phyloP scores from a whole-genome alignment of 495 filamentous ascomycete species.

The Poronia punctata region DNA sequence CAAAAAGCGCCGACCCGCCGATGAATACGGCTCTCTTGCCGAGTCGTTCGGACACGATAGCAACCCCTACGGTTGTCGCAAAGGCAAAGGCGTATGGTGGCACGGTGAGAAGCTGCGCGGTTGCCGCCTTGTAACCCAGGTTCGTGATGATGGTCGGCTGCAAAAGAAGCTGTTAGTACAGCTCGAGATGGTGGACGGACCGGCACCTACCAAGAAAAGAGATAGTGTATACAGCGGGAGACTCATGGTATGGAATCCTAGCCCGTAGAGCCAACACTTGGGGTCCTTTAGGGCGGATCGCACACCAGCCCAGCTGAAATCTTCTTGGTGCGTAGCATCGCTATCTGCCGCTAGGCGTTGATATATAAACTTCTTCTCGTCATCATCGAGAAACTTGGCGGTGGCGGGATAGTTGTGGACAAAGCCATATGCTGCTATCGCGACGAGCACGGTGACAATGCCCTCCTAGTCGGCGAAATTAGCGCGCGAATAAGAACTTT shows the following conservation, averaged over 20 bases:
- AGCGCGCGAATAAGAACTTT: conserved; percentile 4
- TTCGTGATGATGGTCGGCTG: conserved; percentile 65
- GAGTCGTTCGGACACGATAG: conserved; percentile 51
- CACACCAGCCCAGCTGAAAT: conserved; percentile 60
- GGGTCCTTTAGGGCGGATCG: conserved; percentile 57
- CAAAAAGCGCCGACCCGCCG: conserved; percentile 47
- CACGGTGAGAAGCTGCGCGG: conserved; percentile 64
- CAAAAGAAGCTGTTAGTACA: not conserved
- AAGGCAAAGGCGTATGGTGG: conserved; percentile 64
- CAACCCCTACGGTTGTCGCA: conserved; percentile 48
- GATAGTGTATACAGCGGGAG: conserved; percentile 72
- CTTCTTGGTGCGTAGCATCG: conserved; percentile 54
- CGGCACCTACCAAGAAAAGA: conserved; percentile 56
- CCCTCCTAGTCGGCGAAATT: conserved; percentile 47
- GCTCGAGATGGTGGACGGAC: not conserved
- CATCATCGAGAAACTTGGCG: conserved; percentile 57
- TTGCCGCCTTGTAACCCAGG: conserved; percentile 59
- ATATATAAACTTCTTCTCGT: conserved; percentile 55
- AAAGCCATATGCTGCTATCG: conserved; percentile 57
- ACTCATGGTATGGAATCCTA: conserved; percentile 68
- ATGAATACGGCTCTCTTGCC: conserved; percentile 56
- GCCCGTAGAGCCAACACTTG: conserved; percentile 68
- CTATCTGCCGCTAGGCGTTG: conserved; percentile 53
- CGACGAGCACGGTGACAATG: conserved; percentile 57
- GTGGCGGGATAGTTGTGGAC: conserved; percentile 67